Base-by-base conservation (phyloP, 768 basidiomycete species). In the Tricholoma terreum region DNA sequence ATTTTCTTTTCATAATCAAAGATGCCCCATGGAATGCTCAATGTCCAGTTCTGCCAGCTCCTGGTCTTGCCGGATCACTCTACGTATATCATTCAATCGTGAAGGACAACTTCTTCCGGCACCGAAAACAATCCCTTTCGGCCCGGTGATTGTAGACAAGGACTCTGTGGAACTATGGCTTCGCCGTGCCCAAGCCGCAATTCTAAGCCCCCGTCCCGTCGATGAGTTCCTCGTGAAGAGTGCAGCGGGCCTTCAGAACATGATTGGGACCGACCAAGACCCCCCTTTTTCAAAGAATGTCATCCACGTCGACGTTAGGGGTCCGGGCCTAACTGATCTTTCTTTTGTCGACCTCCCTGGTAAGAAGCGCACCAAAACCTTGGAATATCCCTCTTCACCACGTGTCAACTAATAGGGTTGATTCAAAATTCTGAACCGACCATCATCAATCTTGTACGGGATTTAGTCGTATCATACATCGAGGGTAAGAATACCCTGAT, bases 111-210 rank as follows among this genome's bases (percentile, higher is more conserved):
- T n/a, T n/a, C n/a, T n/a, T n/a, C n/a, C n/a, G n/a, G n/a, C n/a
- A n/a, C n/a, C n/a, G n/a, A n/a, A n/a, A n/a, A n/a, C n/a, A n/a
- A n/a, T n/a, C n/a, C n/a, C 63, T 1, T 88, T 87, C 62, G 82
- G 83, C 0, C 60, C 65, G 0, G 24, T 61, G 2, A 66, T 85
- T 31, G 69, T 69, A 4, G 63, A 83, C 46, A 80, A 74, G 45
- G 31, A 40, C 1, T 61, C 70, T 0, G 79, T 89, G 6, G 86
- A 86, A 55, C 61, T 78, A 2, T 75, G 75, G 69, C 72, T 87
- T 11, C 77, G 84, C 24, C 75, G 85, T 3, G 85, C 86, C 0
- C 86, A 87, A 62, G 75, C 78, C 0, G 85, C 85, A 0, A 74
- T 85, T 21, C 71, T 87, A 8, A 76, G 77, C 53, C 81, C 81